Percentiles rank a stretch among this genome's conserved stretches.
phyloP scores from a whole-genome alignment of 1,284 basidiomycete species.

The Inonotus obliquus region DNA sequence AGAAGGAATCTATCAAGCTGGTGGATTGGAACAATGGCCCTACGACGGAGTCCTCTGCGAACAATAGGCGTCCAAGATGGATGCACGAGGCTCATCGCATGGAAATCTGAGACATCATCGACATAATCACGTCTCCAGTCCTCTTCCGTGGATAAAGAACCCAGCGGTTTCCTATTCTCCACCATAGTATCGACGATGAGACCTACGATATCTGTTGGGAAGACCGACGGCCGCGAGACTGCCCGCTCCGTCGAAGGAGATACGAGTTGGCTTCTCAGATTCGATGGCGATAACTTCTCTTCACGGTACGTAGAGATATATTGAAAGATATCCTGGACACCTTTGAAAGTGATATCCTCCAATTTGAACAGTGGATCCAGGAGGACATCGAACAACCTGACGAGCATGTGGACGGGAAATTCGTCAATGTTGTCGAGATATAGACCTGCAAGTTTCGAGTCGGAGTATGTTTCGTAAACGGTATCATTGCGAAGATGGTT shows the following conservation, averaged over 20 bases:
- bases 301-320: not conserved
- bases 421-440: not conserved
- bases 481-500: not conserved
- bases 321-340: not conserved
- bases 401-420: not conserved
- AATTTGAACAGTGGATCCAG: conserved; percentile 1
- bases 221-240: too few species aligned
- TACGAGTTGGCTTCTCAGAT: too few species aligned
- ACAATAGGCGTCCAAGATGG: not conserved
- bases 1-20: not conserved
- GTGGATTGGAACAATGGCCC: conserved; percentile 4
- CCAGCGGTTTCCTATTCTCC: not conserved
- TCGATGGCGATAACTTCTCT: not conserved
- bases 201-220: not conserved
- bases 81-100: conserved; percentile 1
- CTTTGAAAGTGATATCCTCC: not conserved
- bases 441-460: not conserved
- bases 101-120: not conserved
- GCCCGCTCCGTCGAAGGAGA: too few species aligned
- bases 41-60: not conserved
- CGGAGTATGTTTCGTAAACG: not conserved
- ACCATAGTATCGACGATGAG: not conserved
- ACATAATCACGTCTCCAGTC: not conserved
- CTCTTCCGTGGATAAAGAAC: not conserved
- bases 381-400: not conserved